A percentile compares a stretch with the other conserved stretches of the same genome.
Evolutionary conservation across 2,329 filamentous ascomycete genomes (phyloP).

Genomic region (Aspergillus jensenii): DNA sequence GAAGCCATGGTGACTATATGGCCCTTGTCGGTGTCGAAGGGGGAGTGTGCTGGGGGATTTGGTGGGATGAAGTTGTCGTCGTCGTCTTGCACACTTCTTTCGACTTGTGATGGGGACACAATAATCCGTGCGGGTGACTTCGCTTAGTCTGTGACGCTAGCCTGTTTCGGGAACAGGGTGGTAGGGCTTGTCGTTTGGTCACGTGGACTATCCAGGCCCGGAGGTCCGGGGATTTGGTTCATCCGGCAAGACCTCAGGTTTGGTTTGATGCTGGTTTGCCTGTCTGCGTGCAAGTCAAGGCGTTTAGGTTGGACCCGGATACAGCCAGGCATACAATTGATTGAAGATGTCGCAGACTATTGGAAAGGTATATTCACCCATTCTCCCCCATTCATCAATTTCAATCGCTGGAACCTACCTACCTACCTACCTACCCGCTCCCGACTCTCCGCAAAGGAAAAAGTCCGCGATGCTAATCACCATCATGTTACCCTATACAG

Average conservation of each 20-base stretch:
- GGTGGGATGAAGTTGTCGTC: slow-evolving; percentile 32
- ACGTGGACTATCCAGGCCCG: slow-evolving; percentile 21
- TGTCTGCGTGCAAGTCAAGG: background rate
- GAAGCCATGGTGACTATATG: slow-evolving; percentile 67
- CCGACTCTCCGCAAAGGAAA: slow-evolving; percentile 3
- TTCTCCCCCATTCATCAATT: background rate
- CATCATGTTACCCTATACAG: slow-evolving; percentile 46
- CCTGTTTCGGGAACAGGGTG: slow-evolving; percentile 7
- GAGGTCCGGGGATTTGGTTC: background rate
- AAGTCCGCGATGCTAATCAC: background rate
- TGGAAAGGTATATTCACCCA: slow-evolving; percentile 38
- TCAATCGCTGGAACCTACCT: background rate
- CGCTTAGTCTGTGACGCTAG: slow-evolving; percentile 41
- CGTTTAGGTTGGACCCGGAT: background rate
- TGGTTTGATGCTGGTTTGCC: background rate
- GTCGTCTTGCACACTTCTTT: slow-evolving; percentile 32
- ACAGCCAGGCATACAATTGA: background rate
- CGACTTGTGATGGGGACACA: slow-evolving; percentile 27
- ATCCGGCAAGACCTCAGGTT: background rate
- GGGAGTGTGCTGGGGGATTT: slow-evolving; percentile 31
- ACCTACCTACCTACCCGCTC: no score
- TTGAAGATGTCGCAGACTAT: slow-evolving; percentile 44
- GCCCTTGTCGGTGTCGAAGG: slow-evolving; percentile 42
- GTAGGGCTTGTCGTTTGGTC: slow-evolving; percentile 33
- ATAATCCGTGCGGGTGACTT: slow-evolving; percentile 40